Conservation (phyloP, 192 early-diverging fungal species). For the Gigaspora rosea region DNA sequence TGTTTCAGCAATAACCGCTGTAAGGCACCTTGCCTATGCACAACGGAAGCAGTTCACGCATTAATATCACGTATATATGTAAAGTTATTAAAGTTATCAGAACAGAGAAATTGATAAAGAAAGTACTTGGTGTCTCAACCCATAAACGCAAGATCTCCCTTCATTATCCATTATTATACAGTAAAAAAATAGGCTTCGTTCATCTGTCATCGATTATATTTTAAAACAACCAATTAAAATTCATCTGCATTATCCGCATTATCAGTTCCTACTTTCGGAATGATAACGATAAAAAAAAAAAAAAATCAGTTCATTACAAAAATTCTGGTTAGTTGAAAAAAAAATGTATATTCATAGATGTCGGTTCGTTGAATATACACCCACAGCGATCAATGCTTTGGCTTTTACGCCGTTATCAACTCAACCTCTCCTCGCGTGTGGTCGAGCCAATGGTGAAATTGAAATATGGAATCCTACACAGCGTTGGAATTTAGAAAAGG, state of each 20-base stretch:
- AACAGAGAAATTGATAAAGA: background rate
- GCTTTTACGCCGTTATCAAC: conserved; percentile 70
- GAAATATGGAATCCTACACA: conserved; percentile 88
- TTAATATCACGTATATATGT: background rate
- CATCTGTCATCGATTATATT: no score
- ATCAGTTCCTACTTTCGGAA: no score
- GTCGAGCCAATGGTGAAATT: conserved; percentile 89
- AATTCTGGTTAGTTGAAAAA: background rate
- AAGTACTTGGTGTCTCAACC: conserved; percentile 62
- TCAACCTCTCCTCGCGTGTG: conserved; percentile 68
- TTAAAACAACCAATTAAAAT: no score
- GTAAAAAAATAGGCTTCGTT: background rate
- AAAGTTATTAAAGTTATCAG: background rate
- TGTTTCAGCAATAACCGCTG: conserved; percentile 57
- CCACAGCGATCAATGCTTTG: conserved; percentile 82
- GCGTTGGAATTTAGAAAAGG: conserved; percentile 79
- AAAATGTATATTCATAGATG: conserved; percentile 79
- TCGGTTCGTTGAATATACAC: conserved; percentile 86
- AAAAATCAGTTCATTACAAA: background rate
- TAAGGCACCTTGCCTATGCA: conserved; percentile 59
- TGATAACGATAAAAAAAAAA: no score
- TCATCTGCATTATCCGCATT: no score
- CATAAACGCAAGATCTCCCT: conserved; percentile 59
- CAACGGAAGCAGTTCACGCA: background rate
- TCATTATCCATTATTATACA: background rate